Evolutionary conservation across 768 basidiomycete genomes (phyloP), one percentile per base, ranked within the genome.

Genomic region (Rhizopogon vulgaris): DNA sequence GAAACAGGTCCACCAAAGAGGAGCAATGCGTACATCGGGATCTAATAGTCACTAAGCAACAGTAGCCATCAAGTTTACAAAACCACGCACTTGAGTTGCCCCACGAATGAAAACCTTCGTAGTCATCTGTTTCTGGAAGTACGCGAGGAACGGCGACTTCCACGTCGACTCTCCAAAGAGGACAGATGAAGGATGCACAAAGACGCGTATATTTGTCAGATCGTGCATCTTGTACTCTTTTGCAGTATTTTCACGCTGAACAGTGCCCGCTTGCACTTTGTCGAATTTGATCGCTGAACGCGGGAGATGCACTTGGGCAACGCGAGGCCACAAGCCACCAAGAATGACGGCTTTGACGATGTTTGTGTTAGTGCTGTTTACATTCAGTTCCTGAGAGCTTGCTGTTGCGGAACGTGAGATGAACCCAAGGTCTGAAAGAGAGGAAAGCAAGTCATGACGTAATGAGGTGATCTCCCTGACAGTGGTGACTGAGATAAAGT

Each of bases 141-240:
- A 96, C 8, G 84, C 79, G 41, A 94, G 61, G 68, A 92, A 92
- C 2, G 86, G 85, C 14, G 83, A 78, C 51, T 81, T 85, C 83
- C 93, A 92, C 36, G 74, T 74, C 22, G 80, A 74, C 49, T 79
- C 80, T 27, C 75, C 73, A 61, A 97, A 97, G 17, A 94, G 70
- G 4, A 90, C 77, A 40, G 90, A 94, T 9, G 76, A 77, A 0
- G 94, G 93, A 63, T 95, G 94, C 22, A 91, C 64, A 69, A 92
- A 93, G 6, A 90, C 85, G 8, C 90, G 73, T 43, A 73, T 71
- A 55, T 74, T 76, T 30, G 63, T 63, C 47, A 86, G 66, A 63
- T 95, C 93, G 57, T 78, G 89, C 56, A 93, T 77, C 65, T 85
- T 85, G 76, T 85, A 88, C 62, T 96, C 91, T 53, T 81, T 81